Percentiles rank a stretch among this genome's conserved stretches.
Conservation (phyloP, 345 rosid species). For the Brassica incana region DNA sequence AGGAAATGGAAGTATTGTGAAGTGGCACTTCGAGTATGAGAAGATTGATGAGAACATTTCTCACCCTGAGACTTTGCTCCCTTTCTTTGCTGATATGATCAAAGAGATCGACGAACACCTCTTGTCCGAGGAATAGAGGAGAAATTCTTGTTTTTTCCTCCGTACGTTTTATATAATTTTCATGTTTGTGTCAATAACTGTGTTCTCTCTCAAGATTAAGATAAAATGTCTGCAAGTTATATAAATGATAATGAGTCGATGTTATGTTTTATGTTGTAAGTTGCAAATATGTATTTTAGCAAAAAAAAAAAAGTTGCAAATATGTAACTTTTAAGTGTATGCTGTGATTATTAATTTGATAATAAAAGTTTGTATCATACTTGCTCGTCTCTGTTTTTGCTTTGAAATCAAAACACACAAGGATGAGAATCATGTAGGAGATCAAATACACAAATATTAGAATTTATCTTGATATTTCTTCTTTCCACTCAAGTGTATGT, state of each 20-base stretch:
- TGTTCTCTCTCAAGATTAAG: neutral
- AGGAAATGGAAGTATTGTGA: slow-evolving; percentile 23
- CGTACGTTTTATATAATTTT: neutral
- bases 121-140: slow-evolving; percentile 12
- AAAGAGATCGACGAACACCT: slow-evolving; percentile 20
- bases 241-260: neutral
- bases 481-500: no score
- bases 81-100: slow-evolving; percentile 11
- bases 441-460: no score
- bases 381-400: neutral
- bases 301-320: neutral
- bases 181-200: neutral
- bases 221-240: neutral
- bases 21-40: slow-evolving; percentile 26
- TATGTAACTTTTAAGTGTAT: neutral
- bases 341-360: neutral
- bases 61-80: slow-evolving; percentile 24
- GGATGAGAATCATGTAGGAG: no score
- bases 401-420: neutral
- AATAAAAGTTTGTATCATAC: neutral
- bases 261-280: neutral
- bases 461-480: no score
- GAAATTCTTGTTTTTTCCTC: neutral
- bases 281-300: neutral
- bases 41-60: slow-evolving; percentile 13